Percentiles rank a stretch among this genome's conserved stretches.
Evolutionary conservation across 2,329 filamentous ascomycete species (phyloP).

Genomic region (Arachnomyces sp.): DNA sequence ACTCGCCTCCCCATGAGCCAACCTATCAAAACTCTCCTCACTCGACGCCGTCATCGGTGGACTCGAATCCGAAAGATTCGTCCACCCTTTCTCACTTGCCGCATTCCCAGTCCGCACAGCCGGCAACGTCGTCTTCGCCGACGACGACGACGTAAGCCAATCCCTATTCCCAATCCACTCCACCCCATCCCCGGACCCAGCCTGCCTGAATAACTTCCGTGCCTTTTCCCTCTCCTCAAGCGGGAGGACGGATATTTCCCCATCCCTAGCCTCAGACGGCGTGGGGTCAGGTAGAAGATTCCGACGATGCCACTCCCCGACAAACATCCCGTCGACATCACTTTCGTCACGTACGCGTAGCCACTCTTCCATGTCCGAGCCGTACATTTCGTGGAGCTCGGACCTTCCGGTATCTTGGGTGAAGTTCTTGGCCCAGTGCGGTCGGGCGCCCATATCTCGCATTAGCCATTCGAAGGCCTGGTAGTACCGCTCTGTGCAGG

Average conservation of each 20-base stretch:
- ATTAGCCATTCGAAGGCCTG: slow-evolving; percentile 86
- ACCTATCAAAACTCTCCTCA: slow-evolving; percentile 41
- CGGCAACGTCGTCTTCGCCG: slow-evolving; percentile 7
- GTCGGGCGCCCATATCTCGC: slow-evolving; percentile 70
- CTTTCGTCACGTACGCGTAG: slow-evolving; percentile 58
- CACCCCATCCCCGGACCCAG: slow-evolving; percentile 30
- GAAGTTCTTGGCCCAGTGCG: slow-evolving; percentile 95
- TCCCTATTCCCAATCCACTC: slow-evolving; percentile 34
- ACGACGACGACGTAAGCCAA: slow-evolving; percentile 13
- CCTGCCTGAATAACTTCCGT: slow-evolving; percentile 19
- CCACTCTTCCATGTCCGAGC: slow-evolving; percentile 58
- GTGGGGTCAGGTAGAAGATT: slow-evolving; percentile 43
- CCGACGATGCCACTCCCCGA: slow-evolving; percentile 80
- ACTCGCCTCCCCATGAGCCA: slow-evolving; percentile 37
- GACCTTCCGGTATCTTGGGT: slow-evolving; percentile 49
- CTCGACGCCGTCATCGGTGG: slow-evolving; percentile 34
- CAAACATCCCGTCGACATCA: slow-evolving; percentile 73
- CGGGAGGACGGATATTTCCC: slow-evolving; percentile 19
- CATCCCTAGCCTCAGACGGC: slow-evolving; percentile 8
- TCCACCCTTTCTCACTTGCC: slow-evolving; percentile 7
- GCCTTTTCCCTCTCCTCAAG: slow-evolving; percentile 38
- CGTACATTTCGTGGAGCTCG: slow-evolving; percentile 59
- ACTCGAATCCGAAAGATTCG: slow-evolving; percentile 19
- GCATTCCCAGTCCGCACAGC: not conserved
- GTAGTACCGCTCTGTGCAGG: slow-evolving; percentile 70